Percentiles rank a stretch among this genome's conserved stretches.
phyloP scores from a whole-genome alignment of 371 early-diverging fungal species.

The Mucor circinelloides region DNA sequence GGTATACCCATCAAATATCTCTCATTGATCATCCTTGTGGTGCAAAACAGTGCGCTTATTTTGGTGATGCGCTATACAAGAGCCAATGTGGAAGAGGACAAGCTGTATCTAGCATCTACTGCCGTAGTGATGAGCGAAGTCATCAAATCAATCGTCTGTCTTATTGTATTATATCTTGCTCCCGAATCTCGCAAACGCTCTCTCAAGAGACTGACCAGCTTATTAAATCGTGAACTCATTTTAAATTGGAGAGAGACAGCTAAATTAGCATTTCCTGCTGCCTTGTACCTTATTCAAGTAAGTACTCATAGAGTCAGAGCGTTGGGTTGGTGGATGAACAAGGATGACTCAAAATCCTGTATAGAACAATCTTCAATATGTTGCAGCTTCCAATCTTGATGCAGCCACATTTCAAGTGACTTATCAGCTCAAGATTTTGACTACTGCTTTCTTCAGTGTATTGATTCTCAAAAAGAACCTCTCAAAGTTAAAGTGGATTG shows the following conservation, averaged over 20 bases:
- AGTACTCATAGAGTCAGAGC: neutral
- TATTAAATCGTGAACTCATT: constrained; percentile 27
- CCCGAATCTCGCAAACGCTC: constrained; percentile 15
- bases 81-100: constrained; percentile 35
- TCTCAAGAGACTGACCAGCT: constrained; percentile 2
- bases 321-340: neutral
- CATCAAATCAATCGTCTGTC: constrained; percentile 72
- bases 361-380: constrained; percentile 87
- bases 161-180: constrained; percentile 46
- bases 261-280: constrained; percentile 79
- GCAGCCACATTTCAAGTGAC: constrained; percentile 94
- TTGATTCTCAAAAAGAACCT: constrained; percentile 69
- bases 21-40: constrained; percentile 75
- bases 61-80: constrained; percentile 80
- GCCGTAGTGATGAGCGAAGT: constrained; percentile 85
- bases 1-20: constrained; percentile 75
- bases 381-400: constrained; percentile 81
- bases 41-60: constrained; percentile 83
- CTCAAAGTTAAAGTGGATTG: constrained; percentile 71
- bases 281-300: constrained; percentile 82
- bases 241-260: constrained; percentile 29
- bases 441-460: constrained; percentile 91
- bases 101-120: constrained; percentile 74
- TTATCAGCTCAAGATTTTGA: constrained; percentile 93
- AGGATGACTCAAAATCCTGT: neutral